phyloP scores from a whole-genome alignment of 2,329 filamentous ascomycete genomes.

The Celoporthe dispersa region DNA sequence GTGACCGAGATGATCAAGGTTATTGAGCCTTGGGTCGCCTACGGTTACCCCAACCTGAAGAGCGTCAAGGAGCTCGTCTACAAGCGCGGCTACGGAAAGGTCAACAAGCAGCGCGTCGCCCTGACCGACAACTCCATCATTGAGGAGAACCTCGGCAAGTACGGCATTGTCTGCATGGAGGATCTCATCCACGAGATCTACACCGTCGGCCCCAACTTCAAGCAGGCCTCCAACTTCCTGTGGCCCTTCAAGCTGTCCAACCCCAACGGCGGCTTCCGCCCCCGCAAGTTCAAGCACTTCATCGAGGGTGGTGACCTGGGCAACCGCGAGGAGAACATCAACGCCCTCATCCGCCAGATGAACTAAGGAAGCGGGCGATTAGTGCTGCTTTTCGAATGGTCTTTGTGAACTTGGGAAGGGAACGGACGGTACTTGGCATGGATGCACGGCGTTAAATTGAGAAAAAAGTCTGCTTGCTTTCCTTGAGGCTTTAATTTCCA shows the following conservation, averaged over 20 bases:
- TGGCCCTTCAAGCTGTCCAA: constrained; percentile 99
- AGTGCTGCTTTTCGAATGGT: constrained; percentile 35
- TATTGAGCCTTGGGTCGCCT: constrained; percentile 98
- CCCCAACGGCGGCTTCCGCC: constrained; percentile 94
- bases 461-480: constrained; percentile 31
- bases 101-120: constrained; percentile 96
- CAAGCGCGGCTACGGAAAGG: constrained; percentile 99
- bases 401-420: constrained; percentile 34
- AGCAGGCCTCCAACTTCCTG: constrained; percentile 98
- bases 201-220: constrained; percentile 99
- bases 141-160: constrained; percentile 95
- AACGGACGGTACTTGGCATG: constrained; percentile 34
- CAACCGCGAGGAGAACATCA: constrained; percentile 99
- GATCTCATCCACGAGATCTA: constrained; percentile 99
- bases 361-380: constrained; percentile 66
- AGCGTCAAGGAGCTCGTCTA: constrained; percentile 98
- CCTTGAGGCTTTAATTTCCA: constrained; percentile 25
- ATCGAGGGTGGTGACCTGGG: constrained; percentile 98
- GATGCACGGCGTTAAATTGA: constrained; percentile 43
- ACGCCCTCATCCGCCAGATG: constrained; percentile 95
- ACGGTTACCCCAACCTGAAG: constrained; percentile 99
- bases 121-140: constrained; percentile 98
- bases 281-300: constrained; percentile 99
- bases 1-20: constrained; percentile 97
- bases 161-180: constrained; percentile 99